phyloP scores from a whole-genome alignment of 345 rosid genomes.

The Populus euphratica region DNA sequence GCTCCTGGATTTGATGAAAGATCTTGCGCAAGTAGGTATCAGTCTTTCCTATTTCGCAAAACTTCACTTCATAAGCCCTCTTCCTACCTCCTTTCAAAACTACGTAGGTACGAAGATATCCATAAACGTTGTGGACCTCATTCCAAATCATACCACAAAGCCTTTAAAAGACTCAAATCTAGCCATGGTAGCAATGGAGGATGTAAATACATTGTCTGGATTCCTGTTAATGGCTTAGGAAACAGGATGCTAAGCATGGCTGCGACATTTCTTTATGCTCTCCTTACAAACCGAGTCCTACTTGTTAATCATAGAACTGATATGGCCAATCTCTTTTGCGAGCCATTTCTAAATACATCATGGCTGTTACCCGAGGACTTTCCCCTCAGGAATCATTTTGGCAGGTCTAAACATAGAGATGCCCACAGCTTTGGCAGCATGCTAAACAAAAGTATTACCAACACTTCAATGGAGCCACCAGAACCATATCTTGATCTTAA shows the following conservation, averaged over 20 bases:
- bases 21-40: conserved; percentile 23
- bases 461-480: neutral
- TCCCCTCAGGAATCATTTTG: neutral
- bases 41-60: conserved; percentile 9
- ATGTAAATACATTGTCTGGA: conserved; percentile 23
- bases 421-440: conserved; percentile 6
- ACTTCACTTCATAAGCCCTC: conserved; percentile 20
- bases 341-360: conserved; percentile 21
- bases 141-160: conserved; percentile 7
- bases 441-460: conserved; percentile 3
- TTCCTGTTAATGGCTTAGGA: conserved; percentile 24
- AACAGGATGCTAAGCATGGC: conserved; percentile 26
- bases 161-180: neutral
- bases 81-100: conserved; percentile 12
- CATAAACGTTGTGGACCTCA: conserved; percentile 24
- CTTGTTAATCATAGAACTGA: conserved; percentile 12
- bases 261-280: conserved; percentile 22
- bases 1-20: conserved; percentile 16
- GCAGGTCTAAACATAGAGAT: neutral
- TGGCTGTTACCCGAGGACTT: conserved; percentile 20
- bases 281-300: conserved; percentile 21
- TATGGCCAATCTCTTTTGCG: conserved; percentile 25
- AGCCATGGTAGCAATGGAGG: neutral
- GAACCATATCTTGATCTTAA: conserved; percentile 8
- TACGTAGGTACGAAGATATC: conserved; percentile 20